A percentile compares a stretch with the other conserved stretches of the same genome.
Conservation (phyloP, 148 eudicot genomes). For the Rhododendron molle region DNA sequence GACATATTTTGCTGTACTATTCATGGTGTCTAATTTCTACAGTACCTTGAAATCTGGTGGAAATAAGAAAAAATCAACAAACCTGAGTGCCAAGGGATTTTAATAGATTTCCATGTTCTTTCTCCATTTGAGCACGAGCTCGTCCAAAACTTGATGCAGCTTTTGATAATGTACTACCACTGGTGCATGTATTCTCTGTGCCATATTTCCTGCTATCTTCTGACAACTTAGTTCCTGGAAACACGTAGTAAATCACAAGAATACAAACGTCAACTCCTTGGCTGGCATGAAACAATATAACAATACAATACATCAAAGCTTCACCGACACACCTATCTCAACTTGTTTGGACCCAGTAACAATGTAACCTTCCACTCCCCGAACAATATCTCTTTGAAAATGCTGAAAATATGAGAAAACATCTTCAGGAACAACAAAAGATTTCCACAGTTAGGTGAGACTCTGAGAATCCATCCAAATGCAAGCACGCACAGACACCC, state of each 20-base stretch:
- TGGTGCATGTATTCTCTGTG: slow-evolving; percentile 89
- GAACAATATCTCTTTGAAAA: slow-evolving; percentile 96
- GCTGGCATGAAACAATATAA: neutral
- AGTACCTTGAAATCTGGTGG: neutral
- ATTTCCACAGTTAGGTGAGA: neutral
- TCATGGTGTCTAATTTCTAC: neutral
- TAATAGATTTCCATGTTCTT: slow-evolving; percentile 81
- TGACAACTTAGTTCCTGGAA: slow-evolving; percentile 82
- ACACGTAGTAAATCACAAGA: slow-evolving; percentile 3
- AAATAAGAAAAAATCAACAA: slow-evolving; percentile 11
- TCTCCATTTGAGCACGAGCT: slow-evolving; percentile 94
- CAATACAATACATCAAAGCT: slow-evolving; percentile 12
- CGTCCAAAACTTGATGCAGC: slow-evolving; percentile 81
- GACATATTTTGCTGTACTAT: neutral
- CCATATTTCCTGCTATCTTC: slow-evolving; percentile 99
- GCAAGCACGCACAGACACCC: neutral
- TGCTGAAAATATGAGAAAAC: slow-evolving; percentile 46
- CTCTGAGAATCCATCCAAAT: neutral
- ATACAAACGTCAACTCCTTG: neutral
- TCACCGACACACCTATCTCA: slow-evolving; percentile 59
- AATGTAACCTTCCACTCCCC: slow-evolving; percentile 96
- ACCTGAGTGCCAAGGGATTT: slow-evolving; percentile 99
- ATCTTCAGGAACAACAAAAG: slow-evolving; percentile 3
- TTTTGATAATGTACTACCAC: slow-evolving; percentile 78
- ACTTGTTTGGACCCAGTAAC: slow-evolving; percentile 97